phyloP scores from a whole-genome alignment of 2,329 filamentous ascomycete genomes.

The Arthrocladium fulminans region DNA sequence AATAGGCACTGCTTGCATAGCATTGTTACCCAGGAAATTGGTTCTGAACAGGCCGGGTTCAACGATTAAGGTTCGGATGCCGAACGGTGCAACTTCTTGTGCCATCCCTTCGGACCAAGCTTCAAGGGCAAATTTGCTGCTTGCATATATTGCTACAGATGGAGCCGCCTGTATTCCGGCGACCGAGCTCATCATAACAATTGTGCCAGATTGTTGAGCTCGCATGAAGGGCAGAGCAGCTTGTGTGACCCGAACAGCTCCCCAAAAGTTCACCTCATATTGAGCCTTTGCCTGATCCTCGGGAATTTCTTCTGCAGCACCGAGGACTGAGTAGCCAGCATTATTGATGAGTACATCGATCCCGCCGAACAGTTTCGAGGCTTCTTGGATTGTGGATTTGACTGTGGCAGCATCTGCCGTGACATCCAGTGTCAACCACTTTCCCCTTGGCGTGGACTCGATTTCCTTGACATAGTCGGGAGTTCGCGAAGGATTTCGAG shows the following conservation, averaged over 20 bases:
- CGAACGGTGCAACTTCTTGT: constrained; percentile 28
- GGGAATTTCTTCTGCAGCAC: constrained; percentile 26
- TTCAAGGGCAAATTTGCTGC: constrained; percentile 30
- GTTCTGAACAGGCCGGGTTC: constrained; percentile 28
- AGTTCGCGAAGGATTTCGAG: constrained; percentile 18
- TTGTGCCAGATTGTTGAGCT: constrained; percentile 25
- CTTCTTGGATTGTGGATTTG: constrained; percentile 13
- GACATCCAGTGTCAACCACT: constrained; percentile 17
- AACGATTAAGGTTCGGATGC: constrained; percentile 29
- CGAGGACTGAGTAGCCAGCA: constrained; percentile 25
- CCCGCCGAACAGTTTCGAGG: constrained; percentile 15
- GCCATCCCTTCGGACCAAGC: constrained; percentile 20
- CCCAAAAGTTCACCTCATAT: constrained; percentile 34
- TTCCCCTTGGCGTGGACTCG: constrained; percentile 9
- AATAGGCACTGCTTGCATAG: not conserved
- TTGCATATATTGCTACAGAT: constrained; percentile 28
- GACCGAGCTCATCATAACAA: constrained; percentile 32
- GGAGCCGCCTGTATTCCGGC: constrained; percentile 24
- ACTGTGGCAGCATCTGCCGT: constrained; percentile 11
- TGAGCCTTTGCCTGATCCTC: constrained; percentile 23
- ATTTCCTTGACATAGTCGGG: constrained; percentile 14
- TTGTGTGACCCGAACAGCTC: constrained; percentile 29
- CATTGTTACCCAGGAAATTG: constrained; percentile 14
- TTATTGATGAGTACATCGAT: constrained; percentile 32
- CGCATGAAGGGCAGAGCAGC: constrained; percentile 32